Evolutionary conservation across 208 protist species (phyloP).

Genomic region (Trypanosoma boissoni): DNA sequence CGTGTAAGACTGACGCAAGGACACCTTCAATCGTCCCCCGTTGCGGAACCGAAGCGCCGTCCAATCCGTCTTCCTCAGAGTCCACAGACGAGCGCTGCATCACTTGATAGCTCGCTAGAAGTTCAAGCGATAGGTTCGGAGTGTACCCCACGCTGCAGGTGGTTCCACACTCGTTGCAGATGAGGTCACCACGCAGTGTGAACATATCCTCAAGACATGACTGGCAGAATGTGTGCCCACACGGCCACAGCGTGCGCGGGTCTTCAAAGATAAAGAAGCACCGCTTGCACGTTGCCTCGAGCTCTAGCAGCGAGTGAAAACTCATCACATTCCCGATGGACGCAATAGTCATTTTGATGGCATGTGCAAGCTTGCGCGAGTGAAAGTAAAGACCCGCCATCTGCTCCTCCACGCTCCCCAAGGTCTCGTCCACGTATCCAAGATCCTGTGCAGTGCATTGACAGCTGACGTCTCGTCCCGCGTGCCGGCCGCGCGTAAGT

Average conservation of each 20-base stretch:
- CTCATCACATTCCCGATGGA: slow-evolving; percentile 77
- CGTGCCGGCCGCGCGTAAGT: slow-evolving; percentile 22
- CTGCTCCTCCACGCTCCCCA: slow-evolving; percentile 49
- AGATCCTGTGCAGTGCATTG: slow-evolving; percentile 74
- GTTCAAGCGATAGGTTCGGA: slow-evolving; percentile 71
- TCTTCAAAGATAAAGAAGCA: slow-evolving; percentile 85
- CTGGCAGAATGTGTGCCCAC: slow-evolving; percentile 87
- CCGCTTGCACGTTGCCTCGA: slow-evolving; percentile 86
- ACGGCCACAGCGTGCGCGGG: slow-evolving; percentile 84
- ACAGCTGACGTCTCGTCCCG: slow-evolving; percentile 41
- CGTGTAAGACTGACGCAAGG: slow-evolving; percentile 54
- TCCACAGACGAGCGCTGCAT: slow-evolving; percentile 12
- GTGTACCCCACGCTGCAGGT: slow-evolving; percentile 82
- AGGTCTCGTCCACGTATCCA: slow-evolving; percentile 63
- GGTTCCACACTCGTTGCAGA: slow-evolving; percentile 84
- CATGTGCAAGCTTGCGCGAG: slow-evolving; percentile 50
- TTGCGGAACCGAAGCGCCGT: slow-evolving; percentile 10
- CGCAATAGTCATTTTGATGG: slow-evolving; percentile 58
- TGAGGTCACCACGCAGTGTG: slow-evolving; percentile 67
- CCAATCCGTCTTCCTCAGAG: slow-evolving; percentile 10
- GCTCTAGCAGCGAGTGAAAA: slow-evolving; percentile 81
- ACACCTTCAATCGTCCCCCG: slow-evolving; percentile 59
- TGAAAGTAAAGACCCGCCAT: slow-evolving; percentile 73
- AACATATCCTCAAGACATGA: slow-evolving; percentile 74
- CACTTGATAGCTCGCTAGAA: slow-evolving; percentile 76